A percentile compares a stretch with the other conserved stretches of the same genome.
Evolutionary conservation across 306 rosid genomes (phyloP).

Genomic region (Senna tora): DNA sequence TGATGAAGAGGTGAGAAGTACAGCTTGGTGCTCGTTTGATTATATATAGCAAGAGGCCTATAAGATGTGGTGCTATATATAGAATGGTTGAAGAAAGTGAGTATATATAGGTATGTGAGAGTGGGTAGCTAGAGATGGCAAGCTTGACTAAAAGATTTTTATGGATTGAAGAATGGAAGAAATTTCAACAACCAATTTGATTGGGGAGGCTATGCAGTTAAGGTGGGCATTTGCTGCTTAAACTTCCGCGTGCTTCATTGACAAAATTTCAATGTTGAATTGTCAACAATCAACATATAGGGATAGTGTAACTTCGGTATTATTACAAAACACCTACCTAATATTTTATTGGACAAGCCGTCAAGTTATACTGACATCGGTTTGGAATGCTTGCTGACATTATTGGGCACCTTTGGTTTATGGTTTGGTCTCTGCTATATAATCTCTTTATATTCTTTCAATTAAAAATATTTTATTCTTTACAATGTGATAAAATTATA

Average conservation of each 20-base stretch:
- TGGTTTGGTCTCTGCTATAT: too few relatives aligned
- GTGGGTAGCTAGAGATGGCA: conserved; percentile 1
- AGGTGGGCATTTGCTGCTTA: neutral
- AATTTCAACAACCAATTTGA: neutral
- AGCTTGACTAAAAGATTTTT: neutral
- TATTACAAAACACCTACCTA: too few relatives aligned
- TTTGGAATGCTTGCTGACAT: too few relatives aligned
- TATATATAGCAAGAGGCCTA: neutral
- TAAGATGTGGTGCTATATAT: neutral
- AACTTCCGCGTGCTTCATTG: neutral
- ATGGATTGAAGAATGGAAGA: neutral
- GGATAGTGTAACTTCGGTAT: too few relatives aligned
- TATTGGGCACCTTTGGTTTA: too few relatives aligned
- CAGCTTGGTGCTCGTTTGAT: neutral
- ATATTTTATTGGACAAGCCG: too few relatives aligned
- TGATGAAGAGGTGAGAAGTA: neutral
- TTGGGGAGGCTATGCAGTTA: neutral
- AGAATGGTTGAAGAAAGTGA: neutral
- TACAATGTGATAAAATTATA: too few relatives aligned
- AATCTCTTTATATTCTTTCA: too few relatives aligned
- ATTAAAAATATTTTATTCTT: too few relatives aligned
- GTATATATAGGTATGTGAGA: neutral
- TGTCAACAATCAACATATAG: too few relatives aligned
- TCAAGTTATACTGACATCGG: too few relatives aligned
- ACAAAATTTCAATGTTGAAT: neutral